These are phyloP conservation scores for Phlyctochytrium bullatum DNA, from an alignment of 192 early-diverging fungal genomes.

Conservation along the genomic window DNA sequence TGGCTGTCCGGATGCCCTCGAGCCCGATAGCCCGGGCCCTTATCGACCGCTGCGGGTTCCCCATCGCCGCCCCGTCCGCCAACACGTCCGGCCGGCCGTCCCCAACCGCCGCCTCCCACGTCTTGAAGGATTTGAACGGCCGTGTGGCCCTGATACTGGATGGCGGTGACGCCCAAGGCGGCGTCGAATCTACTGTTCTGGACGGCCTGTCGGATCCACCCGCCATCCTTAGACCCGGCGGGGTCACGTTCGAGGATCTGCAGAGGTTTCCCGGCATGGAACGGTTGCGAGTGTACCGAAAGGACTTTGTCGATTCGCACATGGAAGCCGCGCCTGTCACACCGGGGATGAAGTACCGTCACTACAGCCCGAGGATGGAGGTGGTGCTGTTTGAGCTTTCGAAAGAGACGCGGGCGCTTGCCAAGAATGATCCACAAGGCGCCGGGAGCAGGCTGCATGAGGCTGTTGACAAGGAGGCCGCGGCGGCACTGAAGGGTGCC, in stretches of 20 bases:
- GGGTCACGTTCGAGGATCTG: conserved; percentile 82
- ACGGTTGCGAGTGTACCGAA: conserved; percentile 70
- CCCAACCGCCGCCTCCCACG: conserved; percentile 89
- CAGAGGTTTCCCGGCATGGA: conserved; percentile 59
- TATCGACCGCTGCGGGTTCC: conserved; percentile 78
- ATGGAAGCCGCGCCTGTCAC: conserved; percentile 84
- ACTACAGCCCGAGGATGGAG: conserved; percentile 89
- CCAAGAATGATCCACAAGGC: background rate
- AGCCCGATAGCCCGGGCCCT: conserved; percentile 89
- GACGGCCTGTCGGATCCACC: conserved; percentile 74
- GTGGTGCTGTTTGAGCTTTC: conserved; percentile 69
- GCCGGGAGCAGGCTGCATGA: conserved; percentile 13
- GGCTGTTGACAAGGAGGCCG: conserved; percentile 16
- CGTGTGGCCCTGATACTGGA: conserved; percentile 88
- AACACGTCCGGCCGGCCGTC: conserved; percentile 95
- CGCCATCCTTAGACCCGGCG: conserved; percentile 88
- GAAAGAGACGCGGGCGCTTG: background rate
- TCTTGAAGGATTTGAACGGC: conserved; percentile 72
- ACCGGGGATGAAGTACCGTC: conserved; percentile 99
- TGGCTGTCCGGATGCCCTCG: conserved; percentile 88
- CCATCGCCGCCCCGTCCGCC: conserved; percentile 97
- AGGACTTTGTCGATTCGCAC: conserved; percentile 66
- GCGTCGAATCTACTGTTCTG: conserved; percentile 93
- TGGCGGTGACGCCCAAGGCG: conserved; percentile 81
- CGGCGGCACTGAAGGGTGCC: background rate